phyloP scores from a whole-genome alignment of 225 moss, liverwort and hornwort genomes.

The Anthoceros angustus region DNA sequence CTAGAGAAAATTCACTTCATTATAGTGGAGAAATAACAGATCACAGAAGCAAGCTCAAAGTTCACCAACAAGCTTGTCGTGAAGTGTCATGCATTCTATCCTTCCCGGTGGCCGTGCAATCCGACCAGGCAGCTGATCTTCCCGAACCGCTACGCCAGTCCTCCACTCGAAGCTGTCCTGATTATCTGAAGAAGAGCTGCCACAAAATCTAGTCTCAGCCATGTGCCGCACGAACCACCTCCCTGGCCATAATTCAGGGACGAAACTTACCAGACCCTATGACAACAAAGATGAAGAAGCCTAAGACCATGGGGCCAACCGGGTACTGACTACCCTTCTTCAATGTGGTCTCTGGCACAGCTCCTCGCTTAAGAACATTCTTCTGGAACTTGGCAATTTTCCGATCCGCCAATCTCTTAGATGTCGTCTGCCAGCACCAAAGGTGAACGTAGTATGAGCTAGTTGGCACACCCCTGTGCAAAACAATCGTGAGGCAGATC shows the following conservation, averaged over 20 bases:
- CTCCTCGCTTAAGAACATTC: slow-evolving; percentile 66
- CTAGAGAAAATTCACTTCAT: no score
- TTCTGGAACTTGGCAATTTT: slow-evolving; percentile 87
- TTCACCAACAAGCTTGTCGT: no score
- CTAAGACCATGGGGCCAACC: slow-evolving; percentile 64
- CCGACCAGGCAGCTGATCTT: no score
- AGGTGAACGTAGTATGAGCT: no score
- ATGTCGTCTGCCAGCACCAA: slow-evolving; percentile 42
- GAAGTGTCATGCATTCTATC: no score
- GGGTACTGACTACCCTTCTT: slow-evolving; percentile 62
- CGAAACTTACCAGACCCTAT: slow-evolving; percentile 45
- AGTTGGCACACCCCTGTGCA: not conserved
- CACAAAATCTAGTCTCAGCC: slow-evolving; percentile 1
- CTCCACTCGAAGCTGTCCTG: slow-evolving; percentile 67
- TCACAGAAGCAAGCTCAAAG: no score
- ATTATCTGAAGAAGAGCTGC: slow-evolving; percentile 71
- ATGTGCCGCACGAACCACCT: not conserved
- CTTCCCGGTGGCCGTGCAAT: no score
- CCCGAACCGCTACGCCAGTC: slow-evolving; percentile 16
- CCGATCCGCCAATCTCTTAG: slow-evolving; percentile 48
- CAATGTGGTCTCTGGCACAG: slow-evolving; percentile 52
- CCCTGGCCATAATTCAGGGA: not conserved
- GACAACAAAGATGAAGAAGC: slow-evolving; percentile 74
- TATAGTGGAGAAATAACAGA: no score
- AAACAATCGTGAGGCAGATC: not conserved